Percentiles rank a stretch among this genome's conserved stretches.
These are phyloP conservation scores for Aurantiochytrium sp. DNA, from an alignment of 108 stramenopile genomes.

Conservation along the genomic window DNA sequence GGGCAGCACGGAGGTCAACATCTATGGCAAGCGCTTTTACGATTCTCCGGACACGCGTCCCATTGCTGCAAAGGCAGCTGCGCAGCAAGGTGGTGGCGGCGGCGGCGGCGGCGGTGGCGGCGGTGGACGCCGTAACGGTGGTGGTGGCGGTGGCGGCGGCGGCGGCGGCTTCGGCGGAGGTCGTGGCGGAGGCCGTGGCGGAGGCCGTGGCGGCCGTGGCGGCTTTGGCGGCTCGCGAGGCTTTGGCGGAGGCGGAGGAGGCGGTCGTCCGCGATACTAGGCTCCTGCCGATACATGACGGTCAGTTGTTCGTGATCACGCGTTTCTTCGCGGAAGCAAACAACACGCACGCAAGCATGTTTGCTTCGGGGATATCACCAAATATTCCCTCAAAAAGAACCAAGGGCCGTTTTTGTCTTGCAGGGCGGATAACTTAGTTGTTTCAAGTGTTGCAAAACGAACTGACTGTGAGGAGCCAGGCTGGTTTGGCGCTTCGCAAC, in stretches of 20 bases:
- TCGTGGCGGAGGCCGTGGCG: background rate
- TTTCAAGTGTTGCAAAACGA: too few relatives aligned
- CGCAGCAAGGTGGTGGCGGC: background rate
- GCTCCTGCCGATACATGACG: too few relatives aligned
- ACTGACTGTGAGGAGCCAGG: too few relatives aligned
- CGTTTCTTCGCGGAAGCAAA: too few relatives aligned
- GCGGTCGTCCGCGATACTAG: background rate
- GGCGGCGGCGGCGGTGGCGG: conserved; percentile 1
- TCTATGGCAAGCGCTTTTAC: conserved; percentile 31
- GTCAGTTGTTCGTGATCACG: too few relatives aligned
- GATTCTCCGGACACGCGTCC: conserved; percentile 29
- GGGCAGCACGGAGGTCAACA: conserved; percentile 54
- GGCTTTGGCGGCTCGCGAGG: background rate
- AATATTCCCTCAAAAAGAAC: too few relatives aligned
- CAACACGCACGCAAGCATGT: too few relatives aligned
- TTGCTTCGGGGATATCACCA: too few relatives aligned
- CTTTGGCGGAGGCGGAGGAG: background rate
- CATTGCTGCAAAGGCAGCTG: background rate
- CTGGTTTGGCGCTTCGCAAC: too few relatives aligned
- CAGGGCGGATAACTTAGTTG: too few relatives aligned
- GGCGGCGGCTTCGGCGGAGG: background rate
- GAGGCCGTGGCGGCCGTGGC: background rate
- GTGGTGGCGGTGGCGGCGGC: background rate
- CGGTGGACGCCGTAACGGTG: background rate
- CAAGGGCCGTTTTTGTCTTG: too few relatives aligned